Conservation (phyloP, 352 stramenopile species). For the Aphanomyces invadans region DNA sequence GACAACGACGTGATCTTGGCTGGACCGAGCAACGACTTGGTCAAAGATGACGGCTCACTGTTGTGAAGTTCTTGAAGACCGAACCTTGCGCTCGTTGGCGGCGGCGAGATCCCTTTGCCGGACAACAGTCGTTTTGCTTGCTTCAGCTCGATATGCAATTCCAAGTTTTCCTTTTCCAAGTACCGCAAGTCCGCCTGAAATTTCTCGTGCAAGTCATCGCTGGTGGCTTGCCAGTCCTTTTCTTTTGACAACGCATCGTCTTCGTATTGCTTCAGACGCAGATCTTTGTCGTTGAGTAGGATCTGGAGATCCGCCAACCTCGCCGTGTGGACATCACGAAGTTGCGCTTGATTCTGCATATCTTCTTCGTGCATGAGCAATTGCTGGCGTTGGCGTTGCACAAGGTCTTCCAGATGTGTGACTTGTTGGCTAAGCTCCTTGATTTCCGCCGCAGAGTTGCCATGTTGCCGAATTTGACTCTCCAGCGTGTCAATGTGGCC, state of each 20-base stretch:
- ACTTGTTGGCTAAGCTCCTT: neutral
- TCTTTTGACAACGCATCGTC: neutral
- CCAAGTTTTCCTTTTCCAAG: constrained; percentile 12
- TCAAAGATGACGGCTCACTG: neutral
- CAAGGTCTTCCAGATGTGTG: neutral
- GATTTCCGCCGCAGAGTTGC: neutral
- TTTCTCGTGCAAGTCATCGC: neutral
- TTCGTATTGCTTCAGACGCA: neutral
- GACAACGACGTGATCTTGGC: neutral
- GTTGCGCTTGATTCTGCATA: neutral
- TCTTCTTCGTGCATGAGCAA: neutral
- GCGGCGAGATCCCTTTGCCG: neutral
- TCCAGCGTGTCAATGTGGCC: neutral
- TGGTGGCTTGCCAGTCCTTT: neutral
- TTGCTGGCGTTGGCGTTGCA: neutral
- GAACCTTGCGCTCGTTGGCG: neutral
- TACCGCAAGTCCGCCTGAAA: neutral
- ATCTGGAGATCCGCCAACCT: neutral
- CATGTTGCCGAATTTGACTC: neutral
- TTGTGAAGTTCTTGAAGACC: neutral
- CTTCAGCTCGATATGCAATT: constrained; percentile 8
- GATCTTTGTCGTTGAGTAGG: neutral
- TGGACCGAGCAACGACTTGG: neutral
- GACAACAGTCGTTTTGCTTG: constrained; percentile 1
- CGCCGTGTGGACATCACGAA: neutral